Conservation (phyloP, 2,329 filamentous ascomycete species). For the Colletotrichum caudatum region DNA sequence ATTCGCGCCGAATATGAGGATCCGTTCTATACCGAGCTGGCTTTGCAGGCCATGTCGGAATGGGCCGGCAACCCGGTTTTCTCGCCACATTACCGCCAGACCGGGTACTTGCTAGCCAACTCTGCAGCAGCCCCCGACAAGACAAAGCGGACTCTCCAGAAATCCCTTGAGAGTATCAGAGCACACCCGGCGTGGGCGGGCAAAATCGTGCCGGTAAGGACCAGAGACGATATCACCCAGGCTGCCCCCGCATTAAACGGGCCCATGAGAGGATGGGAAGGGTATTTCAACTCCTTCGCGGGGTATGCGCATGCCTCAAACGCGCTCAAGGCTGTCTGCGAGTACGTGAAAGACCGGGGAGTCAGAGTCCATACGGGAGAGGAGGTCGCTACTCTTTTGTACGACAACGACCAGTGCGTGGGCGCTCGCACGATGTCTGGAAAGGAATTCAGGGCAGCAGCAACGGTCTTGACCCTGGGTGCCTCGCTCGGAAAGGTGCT, state of each 20-base stretch:
- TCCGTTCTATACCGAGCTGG: conserved; percentile 47
- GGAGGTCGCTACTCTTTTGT: conserved; percentile 54
- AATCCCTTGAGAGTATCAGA: conserved; percentile 53
- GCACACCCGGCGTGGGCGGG: conserved; percentile 55
- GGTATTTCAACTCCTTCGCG: conserved; percentile 68
- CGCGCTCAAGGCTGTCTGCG: conserved; percentile 60
- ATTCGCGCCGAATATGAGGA: conserved; percentile 52
- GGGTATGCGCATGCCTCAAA: conserved; percentile 69
- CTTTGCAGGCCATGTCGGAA: conserved; percentile 46
- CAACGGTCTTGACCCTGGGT: conserved; percentile 63
- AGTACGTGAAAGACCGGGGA: conserved; percentile 51
- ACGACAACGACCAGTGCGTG: conserved; percentile 47
- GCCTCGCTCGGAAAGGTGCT: conserved; percentile 60
- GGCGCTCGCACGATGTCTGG: conserved; percentile 47
- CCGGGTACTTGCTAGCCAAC: conserved; percentile 58
- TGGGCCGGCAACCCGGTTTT: conserved; percentile 55
- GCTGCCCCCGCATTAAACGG: conserved; percentile 61
- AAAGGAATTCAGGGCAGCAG: conserved; percentile 43
- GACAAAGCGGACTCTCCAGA: conserved; percentile 56
- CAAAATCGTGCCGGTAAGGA: conserved; percentile 53
- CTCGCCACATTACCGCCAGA: conserved; percentile 48
- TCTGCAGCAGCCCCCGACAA: conserved; percentile 60
- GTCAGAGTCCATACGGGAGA: conserved; percentile 55
- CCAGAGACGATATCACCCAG: conserved; percentile 53
- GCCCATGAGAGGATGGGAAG: conserved; percentile 63